phyloP scores from a whole-genome alignment of 2,329 filamentous ascomycete species.

The Alternaria atra region DNA sequence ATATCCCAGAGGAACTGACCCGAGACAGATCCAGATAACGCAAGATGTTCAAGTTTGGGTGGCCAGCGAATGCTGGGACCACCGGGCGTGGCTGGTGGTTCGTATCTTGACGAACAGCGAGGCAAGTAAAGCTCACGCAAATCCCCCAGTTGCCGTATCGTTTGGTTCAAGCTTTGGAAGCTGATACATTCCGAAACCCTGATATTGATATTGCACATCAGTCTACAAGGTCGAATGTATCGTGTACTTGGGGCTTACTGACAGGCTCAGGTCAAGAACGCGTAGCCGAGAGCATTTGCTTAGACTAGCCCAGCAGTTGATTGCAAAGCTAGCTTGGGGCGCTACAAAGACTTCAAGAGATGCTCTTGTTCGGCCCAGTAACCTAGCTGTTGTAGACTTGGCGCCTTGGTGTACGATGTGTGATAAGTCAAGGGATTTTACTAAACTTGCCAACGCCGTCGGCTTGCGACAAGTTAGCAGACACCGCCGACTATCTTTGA shows the following conservation, averaged over 20 bases:
- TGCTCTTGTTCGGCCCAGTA: conserved; percentile 63
- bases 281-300: conserved; percentile 63
- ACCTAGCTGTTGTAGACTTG: conserved; percentile 65
- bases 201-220: neutral
- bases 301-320: conserved; percentile 65
- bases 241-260: neutral
- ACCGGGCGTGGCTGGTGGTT: conserved; percentile 21
- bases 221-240: neutral
- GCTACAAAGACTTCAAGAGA: conserved; percentile 65
- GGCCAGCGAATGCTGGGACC: conserved; percentile 53
- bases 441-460: conserved; percentile 59
- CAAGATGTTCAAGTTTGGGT: conserved; percentile 52
- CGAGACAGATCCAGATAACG: conserved; percentile 56
- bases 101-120: conserved; percentile 46
- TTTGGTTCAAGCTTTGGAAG: conserved; percentile 60
- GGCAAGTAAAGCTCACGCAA: conserved; percentile 60
- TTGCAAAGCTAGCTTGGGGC: conserved; percentile 65
- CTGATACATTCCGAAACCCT: conserved; percentile 60
- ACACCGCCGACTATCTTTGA: neutral
- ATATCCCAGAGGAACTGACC: conserved; percentile 55
- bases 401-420: conserved; percentile 67
- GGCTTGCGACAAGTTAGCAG: conserved; percentile 38
- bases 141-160: conserved; percentile 57
- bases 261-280: conserved; percentile 61
- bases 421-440: conserved; percentile 63